These are phyloP conservation scores for Prinsepia uniflora DNA, from an alignment of 306 rosid genomes.

Conservation along the genomic window DNA sequence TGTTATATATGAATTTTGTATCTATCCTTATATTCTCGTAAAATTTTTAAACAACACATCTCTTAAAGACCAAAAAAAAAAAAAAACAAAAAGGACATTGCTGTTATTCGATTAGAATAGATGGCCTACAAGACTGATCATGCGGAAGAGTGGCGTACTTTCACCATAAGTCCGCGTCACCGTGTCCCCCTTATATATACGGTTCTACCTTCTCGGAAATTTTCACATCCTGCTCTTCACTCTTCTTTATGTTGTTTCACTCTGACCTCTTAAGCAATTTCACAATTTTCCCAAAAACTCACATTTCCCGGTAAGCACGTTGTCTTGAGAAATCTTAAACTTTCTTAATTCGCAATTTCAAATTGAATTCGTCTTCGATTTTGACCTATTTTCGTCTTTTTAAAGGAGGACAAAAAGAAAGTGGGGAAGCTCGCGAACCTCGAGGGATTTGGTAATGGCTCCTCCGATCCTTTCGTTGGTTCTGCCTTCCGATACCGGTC, in stretches of 20 bases:
- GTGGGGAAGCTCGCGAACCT: slow-evolving; percentile 25
- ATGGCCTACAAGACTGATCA: too few relatives aligned
- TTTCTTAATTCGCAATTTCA: neutral
- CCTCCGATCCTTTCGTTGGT: slow-evolving; percentile 72
- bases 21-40: too few relatives aligned
- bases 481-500: slow-evolving; percentile 68
- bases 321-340: neutral
- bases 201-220: too few relatives aligned
- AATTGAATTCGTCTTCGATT: neutral
- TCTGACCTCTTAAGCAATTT: slow-evolving; percentile 3
- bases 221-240: neutral
- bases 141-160: too few relatives aligned
- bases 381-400: neutral
- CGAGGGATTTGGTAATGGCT: slow-evolving; percentile 37
- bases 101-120: too few relatives aligned
- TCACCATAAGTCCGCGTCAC: too few relatives aligned
- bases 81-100: too few relatives aligned
- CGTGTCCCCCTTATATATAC: too few relatives aligned
- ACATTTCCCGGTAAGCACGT: slow-evolving; percentile 33
- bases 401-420: slow-evolving; percentile 15
- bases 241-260: slow-evolving; percentile 28
- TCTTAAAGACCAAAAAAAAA: too few relatives aligned
- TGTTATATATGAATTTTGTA: too few relatives aligned
- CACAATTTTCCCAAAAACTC: slow-evolving; percentile 16
- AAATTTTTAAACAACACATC: too few relatives aligned